Conservation (phyloP, 179 eudicot species). For the Patellifolia procumbens region DNA sequence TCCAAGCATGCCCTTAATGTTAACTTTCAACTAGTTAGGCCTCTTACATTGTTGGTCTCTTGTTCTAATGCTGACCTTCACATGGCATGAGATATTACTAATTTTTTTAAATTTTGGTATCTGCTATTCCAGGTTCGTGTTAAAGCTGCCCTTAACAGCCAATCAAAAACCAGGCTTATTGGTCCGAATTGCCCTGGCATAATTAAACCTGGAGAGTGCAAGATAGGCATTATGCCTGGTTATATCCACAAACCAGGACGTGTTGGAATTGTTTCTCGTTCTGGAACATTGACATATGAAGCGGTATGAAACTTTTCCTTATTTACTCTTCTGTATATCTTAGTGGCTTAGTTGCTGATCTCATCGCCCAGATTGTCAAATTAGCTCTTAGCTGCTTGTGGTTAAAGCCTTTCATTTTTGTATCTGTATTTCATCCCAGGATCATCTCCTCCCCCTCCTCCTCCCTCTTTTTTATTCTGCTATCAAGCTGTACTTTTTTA, state of each 20-base stretch:
- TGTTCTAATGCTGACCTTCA: neutral
- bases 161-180: conserved; percentile 84
- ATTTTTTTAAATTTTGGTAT: neutral
- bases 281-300: conserved; percentile 98
- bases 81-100: neutral
- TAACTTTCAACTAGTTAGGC: neutral
- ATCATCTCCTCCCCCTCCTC: too few species aligned
- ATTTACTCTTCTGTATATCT: conserved; percentile 7
- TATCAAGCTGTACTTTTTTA: neutral
- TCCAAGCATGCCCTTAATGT: neutral
- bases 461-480: neutral
- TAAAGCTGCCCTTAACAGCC: conserved; percentile 84
- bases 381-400: neutral
- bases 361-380: neutral
- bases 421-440: neutral
- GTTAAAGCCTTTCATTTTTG: neutral
- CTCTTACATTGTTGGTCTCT: conserved; percentile 1
- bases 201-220: conserved; percentile 98
- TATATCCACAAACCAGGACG: conserved; percentile 99
- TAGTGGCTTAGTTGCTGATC: neutral
- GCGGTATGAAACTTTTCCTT: conserved; percentile 58
- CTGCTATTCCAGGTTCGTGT: conserved; percentile 69
- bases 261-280: conserved; percentile 96
- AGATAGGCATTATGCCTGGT: conserved; percentile 98
- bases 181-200: conserved; percentile 99